These are phyloP conservation scores for Conidiobolus incongruus DNA, from an alignment of 371 early-diverging fungal genomes.

Conservation along the genomic window DNA sequence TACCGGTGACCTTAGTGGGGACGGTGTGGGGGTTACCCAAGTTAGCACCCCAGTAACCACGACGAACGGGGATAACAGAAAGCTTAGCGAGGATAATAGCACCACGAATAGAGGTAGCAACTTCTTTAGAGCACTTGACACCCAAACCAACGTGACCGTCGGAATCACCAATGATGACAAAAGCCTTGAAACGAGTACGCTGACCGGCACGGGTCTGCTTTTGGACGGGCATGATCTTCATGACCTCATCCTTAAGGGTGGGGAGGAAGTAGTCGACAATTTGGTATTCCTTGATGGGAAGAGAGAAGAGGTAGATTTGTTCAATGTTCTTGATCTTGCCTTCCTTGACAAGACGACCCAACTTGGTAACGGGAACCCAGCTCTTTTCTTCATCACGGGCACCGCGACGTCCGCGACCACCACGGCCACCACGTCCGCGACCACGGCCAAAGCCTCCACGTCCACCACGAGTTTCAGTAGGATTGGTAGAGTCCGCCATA, in stretches of 20 bases:
- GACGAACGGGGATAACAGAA: conserved; percentile 92
- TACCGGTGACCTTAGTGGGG: conserved; percentile 95
- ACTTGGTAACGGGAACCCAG: conserved; percentile 91
- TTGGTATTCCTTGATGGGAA: conserved; percentile 98
- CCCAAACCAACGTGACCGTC: conserved; percentile 98
- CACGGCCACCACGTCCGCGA: conserved; percentile 7
- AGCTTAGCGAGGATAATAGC: conserved; percentile 98
- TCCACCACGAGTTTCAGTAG: conserved; percentile 10
- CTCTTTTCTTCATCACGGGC: conserved; percentile 76
- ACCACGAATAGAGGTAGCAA: conserved; percentile 95
- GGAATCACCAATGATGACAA: conserved; percentile 96
- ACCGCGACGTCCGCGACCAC: conserved; percentile 54
- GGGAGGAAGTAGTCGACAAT: conserved; percentile 95
- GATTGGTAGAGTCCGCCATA: no score
- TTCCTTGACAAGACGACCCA: conserved; percentile 91
- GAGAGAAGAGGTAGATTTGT: conserved; percentile 94
- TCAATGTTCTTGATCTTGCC: conserved; percentile 69
- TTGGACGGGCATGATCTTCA: conserved; percentile 99
- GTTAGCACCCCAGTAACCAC: conserved; percentile 97
- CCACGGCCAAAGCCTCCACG: conserved; percentile 2
- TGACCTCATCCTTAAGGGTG: conserved; percentile 96
- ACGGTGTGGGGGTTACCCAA: conserved; percentile 98
- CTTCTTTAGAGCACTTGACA: conserved; percentile 99
- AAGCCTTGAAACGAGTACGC: conserved; percentile 99
- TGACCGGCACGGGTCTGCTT: conserved; percentile 99